phyloP scores from a whole-genome alignment of 164 flowering plant genomes.

The Brasenia schreberi region DNA sequence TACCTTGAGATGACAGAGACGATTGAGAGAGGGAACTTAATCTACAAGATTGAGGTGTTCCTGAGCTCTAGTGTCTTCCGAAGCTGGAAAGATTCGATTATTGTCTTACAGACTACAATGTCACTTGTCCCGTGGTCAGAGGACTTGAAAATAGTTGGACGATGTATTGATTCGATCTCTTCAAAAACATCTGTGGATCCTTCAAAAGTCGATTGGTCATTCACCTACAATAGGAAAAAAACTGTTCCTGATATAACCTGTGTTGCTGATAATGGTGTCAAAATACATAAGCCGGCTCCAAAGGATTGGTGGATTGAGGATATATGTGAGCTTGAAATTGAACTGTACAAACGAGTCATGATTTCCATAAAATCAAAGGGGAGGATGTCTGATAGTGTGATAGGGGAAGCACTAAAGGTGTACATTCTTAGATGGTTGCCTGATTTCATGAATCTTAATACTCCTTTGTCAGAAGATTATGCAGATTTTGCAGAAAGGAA shows the following conservation, averaged over 20 bases:
- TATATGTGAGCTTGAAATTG: slow-evolving; percentile 76
- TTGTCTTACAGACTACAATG: slow-evolving; percentile 68
- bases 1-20: slow-evolving; percentile 57
- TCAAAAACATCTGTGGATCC: slow-evolving; percentile 78
- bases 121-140: slow-evolving; percentile 73
- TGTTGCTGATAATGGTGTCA: slow-evolving; percentile 10
- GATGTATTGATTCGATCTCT: slow-evolving; percentile 83
- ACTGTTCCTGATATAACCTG: background rate
- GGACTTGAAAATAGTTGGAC: slow-evolving; percentile 64
- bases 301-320: slow-evolving; percentile 97
- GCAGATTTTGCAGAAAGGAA: slow-evolving; percentile 14
- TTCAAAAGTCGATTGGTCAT: slow-evolving; percentile 56
- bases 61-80: slow-evolving; percentile 68
- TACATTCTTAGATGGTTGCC: slow-evolving; percentile 80
- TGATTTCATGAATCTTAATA: slow-evolving; percentile 23
- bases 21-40: slow-evolving; percentile 60
- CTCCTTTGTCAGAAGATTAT: slow-evolving; percentile 41
- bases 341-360: slow-evolving; percentile 64
- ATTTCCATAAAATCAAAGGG: slow-evolving; percentile 67
- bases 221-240: slow-evolving; percentile 50
- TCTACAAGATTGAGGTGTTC: slow-evolving; percentile 76
- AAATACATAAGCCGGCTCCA: slow-evolving; percentile 33
- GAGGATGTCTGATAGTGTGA: slow-evolving; percentile 53
- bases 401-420: slow-evolving; percentile 68
- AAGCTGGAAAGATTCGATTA: slow-evolving; percentile 90